Evolutionary conservation across 1,284 basidiomycete species (phyloP).

Genomic region (Ganoderma boninense): DNA sequence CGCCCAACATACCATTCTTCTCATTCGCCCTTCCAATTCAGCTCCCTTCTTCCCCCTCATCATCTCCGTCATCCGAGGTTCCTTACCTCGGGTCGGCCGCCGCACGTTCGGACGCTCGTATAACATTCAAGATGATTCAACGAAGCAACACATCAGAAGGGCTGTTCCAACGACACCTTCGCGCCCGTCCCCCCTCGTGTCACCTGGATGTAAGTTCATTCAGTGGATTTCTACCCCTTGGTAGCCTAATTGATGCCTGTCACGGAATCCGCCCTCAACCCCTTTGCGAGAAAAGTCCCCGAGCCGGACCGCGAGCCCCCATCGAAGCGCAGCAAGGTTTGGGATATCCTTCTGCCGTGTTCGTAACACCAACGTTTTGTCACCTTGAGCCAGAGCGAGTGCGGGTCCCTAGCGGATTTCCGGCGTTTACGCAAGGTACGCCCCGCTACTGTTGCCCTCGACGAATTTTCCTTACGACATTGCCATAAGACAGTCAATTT

Average conservation of each 20-base stretch:
- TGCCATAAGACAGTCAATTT: neutral
- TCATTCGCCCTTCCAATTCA: neutral
- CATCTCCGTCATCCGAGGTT: constrained; percentile 5
- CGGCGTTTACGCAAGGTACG: constrained; percentile 4
- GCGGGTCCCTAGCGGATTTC: neutral
- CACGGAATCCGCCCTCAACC: neutral
- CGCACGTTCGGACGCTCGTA: neutral
- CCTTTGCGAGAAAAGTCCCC: neutral
- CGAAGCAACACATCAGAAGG: neutral
- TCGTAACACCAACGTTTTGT: neutral
- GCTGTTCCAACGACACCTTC: neutral
- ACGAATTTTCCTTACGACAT: neutral
- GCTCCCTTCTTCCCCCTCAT: constrained; percentile 2
- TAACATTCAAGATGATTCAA: neutral
- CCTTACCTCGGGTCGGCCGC: neutral
- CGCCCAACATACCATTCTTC: neutral
- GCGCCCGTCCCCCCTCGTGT: neutral
- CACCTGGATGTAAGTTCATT: neutral
- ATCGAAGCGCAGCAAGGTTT: neutral
- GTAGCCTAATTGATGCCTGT: neutral
- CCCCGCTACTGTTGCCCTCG: neutral
- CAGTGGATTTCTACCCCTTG: neutral
- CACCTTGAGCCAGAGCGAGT: neutral
- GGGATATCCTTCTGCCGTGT: neutral
- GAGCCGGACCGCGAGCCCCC: neutral